phyloP scores from a whole-genome alignment of 2,329 filamentous ascomycete species.

The Xylaria sp. region DNA sequence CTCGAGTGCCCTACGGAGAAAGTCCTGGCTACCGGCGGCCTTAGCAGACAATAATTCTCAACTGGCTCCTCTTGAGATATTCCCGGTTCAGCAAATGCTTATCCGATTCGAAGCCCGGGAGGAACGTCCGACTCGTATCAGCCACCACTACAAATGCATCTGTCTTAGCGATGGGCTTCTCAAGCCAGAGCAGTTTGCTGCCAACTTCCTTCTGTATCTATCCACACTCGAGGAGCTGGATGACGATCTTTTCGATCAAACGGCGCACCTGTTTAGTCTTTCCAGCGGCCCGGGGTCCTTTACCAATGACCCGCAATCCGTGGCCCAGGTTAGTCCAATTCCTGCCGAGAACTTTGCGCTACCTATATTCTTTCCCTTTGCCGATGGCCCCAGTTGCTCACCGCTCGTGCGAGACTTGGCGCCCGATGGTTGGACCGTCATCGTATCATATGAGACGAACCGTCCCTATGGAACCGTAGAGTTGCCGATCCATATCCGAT shows the following conservation, averaged over 20 bases:
- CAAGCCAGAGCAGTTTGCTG: constrained; percentile 22
- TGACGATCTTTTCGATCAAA: background rate
- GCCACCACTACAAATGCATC: constrained; percentile 5
- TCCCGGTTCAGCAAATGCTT: constrained; percentile 25
- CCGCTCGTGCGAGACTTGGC: constrained; percentile 14
- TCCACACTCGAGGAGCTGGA: background rate
- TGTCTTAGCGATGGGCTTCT: constrained; percentile 23
- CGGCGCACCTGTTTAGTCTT: constrained; percentile 19
- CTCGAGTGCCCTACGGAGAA: constrained; percentile 23
- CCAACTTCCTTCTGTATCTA: constrained; percentile 21
- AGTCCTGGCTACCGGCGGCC: constrained; percentile 14
- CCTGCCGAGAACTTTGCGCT: constrained; percentile 20
- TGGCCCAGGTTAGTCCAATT: constrained; percentile 19
- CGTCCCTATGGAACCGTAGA: background rate
- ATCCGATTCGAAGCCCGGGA: background rate
- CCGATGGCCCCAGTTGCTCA: background rate
- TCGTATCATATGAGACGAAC: constrained; percentile 4
- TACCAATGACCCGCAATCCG: background rate
- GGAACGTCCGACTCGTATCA: background rate
- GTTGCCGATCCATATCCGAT: background rate
- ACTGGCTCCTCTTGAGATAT: constrained; percentile 5
- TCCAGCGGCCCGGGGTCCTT: constrained; percentile 23
- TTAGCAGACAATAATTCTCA: background rate
- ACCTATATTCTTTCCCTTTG: no score
- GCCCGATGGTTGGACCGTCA: constrained; percentile 16